Evolutionary conservation across 2,329 filamentous ascomycete genomes (phyloP).

Genomic region (Pseudomassariella vexata): DNA sequence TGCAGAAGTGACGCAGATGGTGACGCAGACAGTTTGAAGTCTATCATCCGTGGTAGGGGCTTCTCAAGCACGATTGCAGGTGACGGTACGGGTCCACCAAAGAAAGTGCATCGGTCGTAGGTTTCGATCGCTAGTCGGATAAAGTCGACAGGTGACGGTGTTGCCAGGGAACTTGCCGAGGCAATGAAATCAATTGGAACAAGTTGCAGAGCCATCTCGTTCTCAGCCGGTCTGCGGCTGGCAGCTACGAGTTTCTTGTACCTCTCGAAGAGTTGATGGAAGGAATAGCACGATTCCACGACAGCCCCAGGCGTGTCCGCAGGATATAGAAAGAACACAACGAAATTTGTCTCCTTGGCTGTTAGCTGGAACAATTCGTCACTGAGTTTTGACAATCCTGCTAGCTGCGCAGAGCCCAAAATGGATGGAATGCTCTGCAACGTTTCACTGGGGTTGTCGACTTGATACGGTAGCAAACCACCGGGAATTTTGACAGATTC

Average conservation of each 20-base stretch:
- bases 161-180: slow-evolving; percentile 54
- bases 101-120: slow-evolving; percentile 67
- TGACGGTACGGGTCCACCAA: slow-evolving; percentile 51
- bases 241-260: slow-evolving; percentile 48
- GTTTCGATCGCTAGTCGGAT: slow-evolving; percentile 64
- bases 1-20: slow-evolving; percentile 69
- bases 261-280: slow-evolving; percentile 64
- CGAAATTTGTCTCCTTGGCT: slow-evolving; percentile 53
- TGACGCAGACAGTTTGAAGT: slow-evolving; percentile 64
- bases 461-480: slow-evolving; percentile 44
- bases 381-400: slow-evolving; percentile 43
- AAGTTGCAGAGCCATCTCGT: slow-evolving; percentile 73
- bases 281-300: slow-evolving; percentile 67
- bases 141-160: slow-evolving; percentile 57
- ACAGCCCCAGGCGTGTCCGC: slow-evolving; percentile 56
- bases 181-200: slow-evolving; percentile 64
- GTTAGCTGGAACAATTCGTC: slow-evolving; percentile 37
- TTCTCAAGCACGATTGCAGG: slow-evolving; percentile 70
- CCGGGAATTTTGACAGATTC: slow-evolving; percentile 36
- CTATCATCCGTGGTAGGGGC: slow-evolving; percentile 62
- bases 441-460: slow-evolving; percentile 36
- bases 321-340: slow-evolving; percentile 72
- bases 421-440: slow-evolving; percentile 35
- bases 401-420: slow-evolving; percentile 38
- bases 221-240: slow-evolving; percentile 39